phyloP scores from a whole-genome alignment of 2,329 filamentous ascomycete genomes.

The Scytalidium lignicola region DNA sequence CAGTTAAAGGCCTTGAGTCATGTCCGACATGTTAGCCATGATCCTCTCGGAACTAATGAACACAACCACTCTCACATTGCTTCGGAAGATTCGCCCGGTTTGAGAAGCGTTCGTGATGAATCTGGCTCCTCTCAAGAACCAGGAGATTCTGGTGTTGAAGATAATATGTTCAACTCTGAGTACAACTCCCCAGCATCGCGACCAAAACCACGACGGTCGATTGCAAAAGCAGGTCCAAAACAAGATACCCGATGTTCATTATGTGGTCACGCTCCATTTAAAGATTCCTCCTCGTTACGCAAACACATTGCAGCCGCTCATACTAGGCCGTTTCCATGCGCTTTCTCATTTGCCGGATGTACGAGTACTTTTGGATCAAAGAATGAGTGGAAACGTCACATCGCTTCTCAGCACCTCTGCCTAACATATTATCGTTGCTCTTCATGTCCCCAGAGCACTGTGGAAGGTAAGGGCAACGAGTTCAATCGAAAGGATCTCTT shows the following conservation, averaged over 20 bases:
- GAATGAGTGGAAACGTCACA: conserved; percentile 97
- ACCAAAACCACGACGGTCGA: conserved; percentile 26
- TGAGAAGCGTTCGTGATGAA: conserved; percentile 34
- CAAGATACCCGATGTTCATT: conserved; percentile 57
- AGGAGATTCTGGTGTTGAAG: conserved; percentile 36
- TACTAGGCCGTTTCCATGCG: conserved; percentile 75
- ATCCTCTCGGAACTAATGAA: conserved; percentile 26
- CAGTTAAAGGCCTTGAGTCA: conserved; percentile 63
- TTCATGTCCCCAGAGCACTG: conserved; percentile 48
- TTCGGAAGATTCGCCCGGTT: conserved; percentile 24
- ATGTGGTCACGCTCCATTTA: conserved; percentile 61
- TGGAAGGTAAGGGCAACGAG: conserved; percentile 56
- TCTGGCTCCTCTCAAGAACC: conserved; percentile 33
- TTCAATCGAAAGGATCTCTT: conserved; percentile 97
- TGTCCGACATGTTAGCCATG: conserved; percentile 50
- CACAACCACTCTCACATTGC: conserved; percentile 27
- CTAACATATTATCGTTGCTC: conserved; percentile 61
- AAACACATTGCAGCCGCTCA: conserved; percentile 66
- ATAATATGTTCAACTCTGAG: conserved; percentile 29
- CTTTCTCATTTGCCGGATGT: conserved; percentile 81
- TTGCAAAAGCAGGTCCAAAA: conserved; percentile 37
- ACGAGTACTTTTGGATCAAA: conserved; percentile 81
- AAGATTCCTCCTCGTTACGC: conserved; percentile 59
- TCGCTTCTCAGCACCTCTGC: conserved; percentile 82
- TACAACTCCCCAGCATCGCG: conserved; percentile 27